Percentiles rank a stretch among this genome's conserved stretches.
Evolutionary conservation across 2,329 filamentous ascomycete species (phyloP).

Genomic region (Domatiomyces globalis): DNA sequence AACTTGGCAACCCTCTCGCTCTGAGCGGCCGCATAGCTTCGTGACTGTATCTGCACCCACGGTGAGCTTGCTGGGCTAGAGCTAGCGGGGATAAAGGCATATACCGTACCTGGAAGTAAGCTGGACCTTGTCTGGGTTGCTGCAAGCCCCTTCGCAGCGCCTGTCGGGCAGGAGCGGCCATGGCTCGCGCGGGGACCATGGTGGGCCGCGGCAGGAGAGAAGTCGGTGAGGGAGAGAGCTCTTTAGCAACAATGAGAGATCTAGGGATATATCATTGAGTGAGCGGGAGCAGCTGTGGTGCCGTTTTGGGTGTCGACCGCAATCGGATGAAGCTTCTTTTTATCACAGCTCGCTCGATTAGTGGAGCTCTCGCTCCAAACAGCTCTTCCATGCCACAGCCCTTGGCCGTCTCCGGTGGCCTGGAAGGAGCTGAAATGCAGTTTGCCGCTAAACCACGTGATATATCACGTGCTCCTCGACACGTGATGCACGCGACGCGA

Average conservation of each 20-base stretch:
- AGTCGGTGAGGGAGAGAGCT: slow-evolving; percentile 10
- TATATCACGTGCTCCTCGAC: not conserved
- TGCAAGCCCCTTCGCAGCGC: slow-evolving; percentile 53
- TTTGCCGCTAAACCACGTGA: too few relatives aligned
- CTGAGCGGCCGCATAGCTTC: slow-evolving; percentile 45
- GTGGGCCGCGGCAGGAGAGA: slow-evolving; percentile 25
- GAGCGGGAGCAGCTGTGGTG: not conserved
- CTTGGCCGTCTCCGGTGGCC: too few relatives aligned
- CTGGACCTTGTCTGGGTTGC: slow-evolving; percentile 33
- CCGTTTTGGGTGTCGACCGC: not conserved
- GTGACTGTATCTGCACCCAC: slow-evolving; percentile 29
- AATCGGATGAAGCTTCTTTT: not conserved
- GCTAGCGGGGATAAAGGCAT: not conserved
- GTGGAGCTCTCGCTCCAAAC: not conserved
- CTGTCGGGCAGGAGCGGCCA: slow-evolving; percentile 64
- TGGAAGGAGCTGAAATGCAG: too few relatives aligned
- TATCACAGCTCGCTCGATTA: not conserved
- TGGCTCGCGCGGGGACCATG: slow-evolving; percentile 73
- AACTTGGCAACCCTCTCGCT: slow-evolving; percentile 77
- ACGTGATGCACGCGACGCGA: slow-evolving; percentile 1
- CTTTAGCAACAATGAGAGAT: not conserved
- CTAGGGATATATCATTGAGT: not conserved
- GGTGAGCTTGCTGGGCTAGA: not conserved
- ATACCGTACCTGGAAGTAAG: slow-evolving; percentile 43
- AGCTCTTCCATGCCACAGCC: not conserved